Evolutionary conservation across 1,284 basidiomycete genomes (phyloP).

Genomic region (Butyriboletus regius): DNA sequence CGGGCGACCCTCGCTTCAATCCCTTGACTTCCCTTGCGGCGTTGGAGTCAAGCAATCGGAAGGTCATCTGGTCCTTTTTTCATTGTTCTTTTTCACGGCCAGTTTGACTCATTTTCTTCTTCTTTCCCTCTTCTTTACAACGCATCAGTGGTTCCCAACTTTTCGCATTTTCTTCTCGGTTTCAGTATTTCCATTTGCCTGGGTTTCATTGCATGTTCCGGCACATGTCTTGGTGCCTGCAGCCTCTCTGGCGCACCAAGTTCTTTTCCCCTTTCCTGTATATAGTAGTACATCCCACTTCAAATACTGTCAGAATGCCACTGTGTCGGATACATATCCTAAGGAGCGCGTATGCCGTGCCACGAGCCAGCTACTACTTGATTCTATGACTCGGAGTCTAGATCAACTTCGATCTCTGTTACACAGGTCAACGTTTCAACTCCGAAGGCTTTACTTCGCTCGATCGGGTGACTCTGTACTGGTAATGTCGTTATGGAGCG

Average conservation of each 20-base stretch:
- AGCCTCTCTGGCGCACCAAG: constrained; percentile 2
- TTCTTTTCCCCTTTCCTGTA: background rate
- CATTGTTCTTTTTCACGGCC: background rate
- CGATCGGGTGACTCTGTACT: too few relatives aligned
- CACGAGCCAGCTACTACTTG: too few relatives aligned
- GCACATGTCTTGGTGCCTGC: constrained; percentile 2
- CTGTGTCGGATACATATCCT: too few relatives aligned
- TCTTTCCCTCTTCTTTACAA: background rate
- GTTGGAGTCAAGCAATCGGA: background rate
- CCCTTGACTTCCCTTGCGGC: background rate
- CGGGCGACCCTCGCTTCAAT: background rate
- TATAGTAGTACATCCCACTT: background rate
- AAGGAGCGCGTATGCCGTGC: too few relatives aligned
- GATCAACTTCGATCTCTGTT: too few relatives aligned
- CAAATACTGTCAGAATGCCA: too few relatives aligned
- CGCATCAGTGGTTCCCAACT: background rate
- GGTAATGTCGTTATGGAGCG: too few relatives aligned
- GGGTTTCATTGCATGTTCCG: background rate
- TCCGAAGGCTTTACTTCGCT: too few relatives aligned
- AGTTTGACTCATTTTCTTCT: background rate
- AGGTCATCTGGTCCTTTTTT: constrained; percentile 1
- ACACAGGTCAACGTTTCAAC: too few relatives aligned
- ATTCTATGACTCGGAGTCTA: too few relatives aligned
- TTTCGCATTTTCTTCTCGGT: background rate
- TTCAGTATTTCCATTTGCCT: background rate